Base-by-base conservation (phyloP, 2,329 filamentous ascomycete genomes). In the Aspergillus fumigatus region DNA sequence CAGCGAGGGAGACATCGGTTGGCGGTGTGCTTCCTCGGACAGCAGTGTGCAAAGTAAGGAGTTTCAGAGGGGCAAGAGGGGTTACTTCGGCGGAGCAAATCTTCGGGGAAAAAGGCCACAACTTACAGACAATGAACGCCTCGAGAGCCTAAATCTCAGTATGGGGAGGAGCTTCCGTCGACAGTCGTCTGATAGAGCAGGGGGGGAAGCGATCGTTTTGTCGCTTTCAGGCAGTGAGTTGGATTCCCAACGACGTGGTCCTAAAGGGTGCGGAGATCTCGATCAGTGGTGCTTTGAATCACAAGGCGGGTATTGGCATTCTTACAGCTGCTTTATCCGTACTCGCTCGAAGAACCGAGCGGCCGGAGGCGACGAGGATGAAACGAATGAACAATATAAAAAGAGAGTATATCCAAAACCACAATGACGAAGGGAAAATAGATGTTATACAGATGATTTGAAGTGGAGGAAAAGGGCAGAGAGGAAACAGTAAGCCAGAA, bases 41-140 rank as follows among this genome's bases (percentile, higher is more conserved):
- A 62, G 32, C 32, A 53, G 51, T 57, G 43, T 59, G 55, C 57
- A 55, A 71, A 70, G 70, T 70, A 72, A 72, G 70, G 72, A 70
- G 62, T 65, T 56, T 49, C 62, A 68, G 67, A 73, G 71, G 61
- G 71, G 70, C 64, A 71, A 71, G 71, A 70, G 69, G 69, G 65
- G 71, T 67, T 63, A 63, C 65, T 58, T 62, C 19, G 61, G 59
- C 63, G 64, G 62, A 65, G 64, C 61, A 61, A 66, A 65, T 64
- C 66, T 65, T 59, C 43, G n/a, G 58, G 62, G 64, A 68, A 60
- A 61, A 61, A 62, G 56, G 59, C 52, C 55, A 57, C 57, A 54
- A 71, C 70, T 70, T 65, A 70, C 70, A 69, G 69, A 71, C 70
- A 69, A 72, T 69, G 70, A 73, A 72, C 68, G 70, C 67, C 70